Conservation (phyloP, 495 filamentous ascomycete genomes). For the Achaetomiella virescens region DNA sequence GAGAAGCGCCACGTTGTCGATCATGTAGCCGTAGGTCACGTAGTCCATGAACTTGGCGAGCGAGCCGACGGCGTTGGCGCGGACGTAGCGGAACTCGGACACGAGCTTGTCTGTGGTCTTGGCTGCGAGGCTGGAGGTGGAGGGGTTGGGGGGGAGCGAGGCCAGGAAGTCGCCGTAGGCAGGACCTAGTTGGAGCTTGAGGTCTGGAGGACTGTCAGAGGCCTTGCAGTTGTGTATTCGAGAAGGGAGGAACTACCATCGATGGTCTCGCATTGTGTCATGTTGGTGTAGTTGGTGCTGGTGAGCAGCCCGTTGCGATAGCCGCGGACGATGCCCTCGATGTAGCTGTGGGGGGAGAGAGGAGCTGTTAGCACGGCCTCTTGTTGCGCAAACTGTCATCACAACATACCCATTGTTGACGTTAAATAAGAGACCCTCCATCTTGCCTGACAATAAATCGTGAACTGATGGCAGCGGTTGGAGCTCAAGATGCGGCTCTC, state of each 20-base stretch:
- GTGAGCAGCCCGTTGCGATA: constrained; percentile 94
- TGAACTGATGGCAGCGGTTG: constrained; percentile 17
- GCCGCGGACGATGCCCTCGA: constrained; percentile 93
- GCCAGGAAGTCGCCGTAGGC: constrained; percentile 97
- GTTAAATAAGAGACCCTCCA: constrained; percentile 97
- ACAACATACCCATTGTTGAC: constrained; percentile 76
- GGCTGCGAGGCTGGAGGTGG: constrained; percentile 87
- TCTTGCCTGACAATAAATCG: constrained; percentile 31
- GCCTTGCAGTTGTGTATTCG: background rate
- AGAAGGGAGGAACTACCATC: constrained; percentile 57
- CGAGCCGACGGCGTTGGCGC: constrained; percentile 83
- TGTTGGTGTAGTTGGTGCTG: constrained; percentile 84
- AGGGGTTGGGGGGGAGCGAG: constrained; percentile 90
- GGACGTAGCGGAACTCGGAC: constrained; percentile 92
- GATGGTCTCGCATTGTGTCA: constrained; percentile 97
- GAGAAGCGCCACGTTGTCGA: constrained; percentile 96
- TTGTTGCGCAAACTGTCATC: background rate
- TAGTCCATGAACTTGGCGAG: constrained; percentile 94
- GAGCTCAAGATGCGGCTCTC: constrained; percentile 14
- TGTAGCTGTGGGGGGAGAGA: constrained; percentile 53
- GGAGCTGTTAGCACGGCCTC: constrained; percentile 27
- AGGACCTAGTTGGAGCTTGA: constrained; percentile 93
- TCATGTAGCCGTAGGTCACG: constrained; percentile 99
- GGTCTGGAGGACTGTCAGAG: constrained; percentile 51
- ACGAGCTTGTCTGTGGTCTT: constrained; percentile 98